Conservation (phyloP, 495 filamentous ascomycete species). For the Penicillium odoratum region DNA sequence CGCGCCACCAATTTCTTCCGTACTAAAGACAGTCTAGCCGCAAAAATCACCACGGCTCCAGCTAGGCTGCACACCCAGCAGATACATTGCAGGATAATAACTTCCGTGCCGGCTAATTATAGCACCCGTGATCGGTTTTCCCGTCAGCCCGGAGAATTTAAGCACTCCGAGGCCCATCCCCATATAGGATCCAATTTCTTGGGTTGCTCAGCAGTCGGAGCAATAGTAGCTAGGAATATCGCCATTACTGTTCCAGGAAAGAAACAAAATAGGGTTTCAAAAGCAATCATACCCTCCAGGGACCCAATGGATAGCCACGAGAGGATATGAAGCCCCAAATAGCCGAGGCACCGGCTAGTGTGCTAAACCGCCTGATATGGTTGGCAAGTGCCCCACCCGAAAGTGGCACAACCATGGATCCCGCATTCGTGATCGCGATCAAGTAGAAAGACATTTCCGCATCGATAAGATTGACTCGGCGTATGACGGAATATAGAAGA, state of each 20-base stretch:
- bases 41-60: conserved; percentile 12
- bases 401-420: conserved; percentile 27
- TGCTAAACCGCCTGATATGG: conserved; percentile 46
- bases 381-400: conserved; percentile 30
- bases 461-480: conserved; percentile 13
- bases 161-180: conserved; percentile 23
- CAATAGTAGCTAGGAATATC: conserved; percentile 30
- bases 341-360: conserved; percentile 14
- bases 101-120: conserved; percentile 20
- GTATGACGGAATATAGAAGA: conserved; percentile 27
- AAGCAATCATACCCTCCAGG: conserved; percentile 49
- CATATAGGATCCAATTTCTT: conserved; percentile 55
- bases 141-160: conserved; percentile 26
- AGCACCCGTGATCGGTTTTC: conserved; percentile 31
- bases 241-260: conserved; percentile 56
- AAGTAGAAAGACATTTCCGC: conserved; percentile 21
- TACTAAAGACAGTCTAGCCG: background rate
- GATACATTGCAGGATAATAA: conserved; percentile 24
- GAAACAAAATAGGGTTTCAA: conserved; percentile 57
- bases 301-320: conserved; percentile 50
- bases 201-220: conserved; percentile 19
- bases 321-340: conserved; percentile 21
- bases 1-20: background rate
- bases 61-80: conserved; percentile 17
- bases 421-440: conserved; percentile 29